A percentile compares a stretch with the other conserved stretches of the same genome.
Conservation (phyloP, 371 early-diverging fungal species). For the Mucor racemosus region DNA sequence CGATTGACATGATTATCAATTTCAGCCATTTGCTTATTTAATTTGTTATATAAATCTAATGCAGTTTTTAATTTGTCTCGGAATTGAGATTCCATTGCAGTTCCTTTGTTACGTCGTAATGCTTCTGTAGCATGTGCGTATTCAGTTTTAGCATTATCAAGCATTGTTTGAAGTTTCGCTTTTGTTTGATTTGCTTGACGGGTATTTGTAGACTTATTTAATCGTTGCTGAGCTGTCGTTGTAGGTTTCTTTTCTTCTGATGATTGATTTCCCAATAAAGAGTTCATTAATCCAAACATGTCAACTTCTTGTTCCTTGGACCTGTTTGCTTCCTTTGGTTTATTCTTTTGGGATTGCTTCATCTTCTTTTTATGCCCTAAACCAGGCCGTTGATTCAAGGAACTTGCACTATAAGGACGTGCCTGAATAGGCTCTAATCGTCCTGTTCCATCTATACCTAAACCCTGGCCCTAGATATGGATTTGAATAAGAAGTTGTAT, state of each 20-base stretch:
- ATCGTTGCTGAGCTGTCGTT: background rate
- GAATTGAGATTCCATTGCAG: conserved; percentile 28
- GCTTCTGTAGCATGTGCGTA: conserved; percentile 24
- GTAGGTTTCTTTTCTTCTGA: background rate
- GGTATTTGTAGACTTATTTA: background rate
- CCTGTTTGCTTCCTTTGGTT: background rate
- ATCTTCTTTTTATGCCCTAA: conserved; percentile 6
- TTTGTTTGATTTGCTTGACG: conserved; percentile 9
- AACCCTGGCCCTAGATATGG: conserved; percentile 30
- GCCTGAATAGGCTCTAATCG: conserved; percentile 30
- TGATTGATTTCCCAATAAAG: conserved; percentile 10
- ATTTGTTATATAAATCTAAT: background rate
- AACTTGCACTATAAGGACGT: background rate
- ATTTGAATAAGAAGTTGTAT: no score
- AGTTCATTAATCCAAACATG: conserved; percentile 29
- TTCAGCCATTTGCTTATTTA: conserved; percentile 16
- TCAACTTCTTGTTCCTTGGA: conserved; percentile 3
- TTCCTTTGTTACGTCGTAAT: conserved; percentile 30
- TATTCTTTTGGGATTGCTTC: conserved; percentile 4
- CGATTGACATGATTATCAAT: conserved; percentile 24
- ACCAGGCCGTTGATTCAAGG: conserved; percentile 17
- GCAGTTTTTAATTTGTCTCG: conserved; percentile 23
- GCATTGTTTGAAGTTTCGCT: conserved; percentile 23
- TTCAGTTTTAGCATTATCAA: conserved; percentile 15
- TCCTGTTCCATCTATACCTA: conserved; percentile 34